A percentile compares a stretch with the other conserved stretches of the same genome.
phyloP scores from a whole-genome alignment of 306 rosid species.

The Lagenaria siceraria region DNA sequence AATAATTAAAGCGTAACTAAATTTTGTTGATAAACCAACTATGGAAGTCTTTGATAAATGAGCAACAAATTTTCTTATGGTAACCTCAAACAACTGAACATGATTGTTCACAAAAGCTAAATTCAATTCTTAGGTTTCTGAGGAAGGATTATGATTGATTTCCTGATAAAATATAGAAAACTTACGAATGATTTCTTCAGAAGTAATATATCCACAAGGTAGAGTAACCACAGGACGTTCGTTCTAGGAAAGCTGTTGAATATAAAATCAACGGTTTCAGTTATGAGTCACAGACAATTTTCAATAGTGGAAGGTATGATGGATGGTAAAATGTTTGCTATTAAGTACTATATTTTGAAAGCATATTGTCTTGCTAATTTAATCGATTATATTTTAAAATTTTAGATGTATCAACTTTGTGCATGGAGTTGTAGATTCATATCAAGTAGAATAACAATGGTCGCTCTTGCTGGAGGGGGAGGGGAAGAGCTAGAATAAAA shows the following conservation, averaged over 20 bases:
- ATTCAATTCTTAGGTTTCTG: not conserved
- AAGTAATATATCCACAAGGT: conserved; percentile 74
- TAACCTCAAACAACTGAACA: not conserved
- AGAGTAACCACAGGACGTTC: conserved; percentile 76
- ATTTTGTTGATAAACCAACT: not conserved
- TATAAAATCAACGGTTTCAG: conserved; percentile 15
- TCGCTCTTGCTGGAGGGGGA: not conserved
- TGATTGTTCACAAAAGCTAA: not conserved
- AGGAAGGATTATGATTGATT: not conserved
- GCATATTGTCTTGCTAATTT: not conserved
- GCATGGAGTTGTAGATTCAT: not conserved
- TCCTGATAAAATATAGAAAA: conserved; percentile 11
- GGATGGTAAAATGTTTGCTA: not conserved
- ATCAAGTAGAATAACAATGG: not conserved
- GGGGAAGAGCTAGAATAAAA: not conserved
- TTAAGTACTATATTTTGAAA: not conserved
- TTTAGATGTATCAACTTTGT: not conserved
- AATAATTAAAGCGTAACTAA: not conserved
- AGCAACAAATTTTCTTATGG: not conserved
- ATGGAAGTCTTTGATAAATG: not conserved
- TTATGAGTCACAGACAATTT: not conserved
- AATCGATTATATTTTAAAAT: not conserved
- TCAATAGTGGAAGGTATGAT: not conserved
- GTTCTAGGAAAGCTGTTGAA: conserved; percentile 66
- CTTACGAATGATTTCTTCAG: conserved; percentile 87